phyloP scores from a whole-genome alignment of 164 flowering plant species.

The Magnolia kwangsiensis region DNA sequence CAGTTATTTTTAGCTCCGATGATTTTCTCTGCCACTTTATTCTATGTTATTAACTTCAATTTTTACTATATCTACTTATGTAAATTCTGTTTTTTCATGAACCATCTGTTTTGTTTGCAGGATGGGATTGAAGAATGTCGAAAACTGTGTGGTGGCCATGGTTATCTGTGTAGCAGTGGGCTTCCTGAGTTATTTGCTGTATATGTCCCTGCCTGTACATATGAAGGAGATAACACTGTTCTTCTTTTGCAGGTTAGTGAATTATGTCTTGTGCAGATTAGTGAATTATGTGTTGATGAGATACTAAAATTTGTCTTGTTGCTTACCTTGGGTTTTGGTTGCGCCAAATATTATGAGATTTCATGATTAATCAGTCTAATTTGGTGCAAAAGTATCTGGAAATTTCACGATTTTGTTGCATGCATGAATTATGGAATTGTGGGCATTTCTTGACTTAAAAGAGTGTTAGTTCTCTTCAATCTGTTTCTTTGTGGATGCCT shows the following conservation, averaged over 20 bases:
- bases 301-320: neutral
- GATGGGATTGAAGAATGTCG: conserved; percentile 98
- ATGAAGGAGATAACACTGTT: conserved; percentile 95
- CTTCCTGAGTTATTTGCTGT: conserved; percentile 97
- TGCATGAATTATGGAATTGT: no score
- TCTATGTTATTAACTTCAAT: neutral
- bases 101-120: conserved; percentile 34
- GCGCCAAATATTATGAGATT: no score
- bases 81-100: neutral
- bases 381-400: no score
- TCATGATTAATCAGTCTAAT: no score
- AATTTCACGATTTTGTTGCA: no score
- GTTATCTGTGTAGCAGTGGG: conserved; percentile 91
- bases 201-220: conserved; percentile 97
- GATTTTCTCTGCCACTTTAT: neutral
- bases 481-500: no score
- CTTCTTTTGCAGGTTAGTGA: conserved; percentile 75
- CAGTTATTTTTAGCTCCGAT: neutral
- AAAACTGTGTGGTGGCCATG: conserved; percentile 98
- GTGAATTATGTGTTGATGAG: neutral
- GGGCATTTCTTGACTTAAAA: no score
- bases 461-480: no score
- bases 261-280: neutral
- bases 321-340: neutral
- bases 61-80: neutral